A percentile compares a stretch with the other conserved stretches of the same genome.
Conservation (phyloP, 2,329 filamentous ascomycete species). For the Tothia fuscella region DNA sequence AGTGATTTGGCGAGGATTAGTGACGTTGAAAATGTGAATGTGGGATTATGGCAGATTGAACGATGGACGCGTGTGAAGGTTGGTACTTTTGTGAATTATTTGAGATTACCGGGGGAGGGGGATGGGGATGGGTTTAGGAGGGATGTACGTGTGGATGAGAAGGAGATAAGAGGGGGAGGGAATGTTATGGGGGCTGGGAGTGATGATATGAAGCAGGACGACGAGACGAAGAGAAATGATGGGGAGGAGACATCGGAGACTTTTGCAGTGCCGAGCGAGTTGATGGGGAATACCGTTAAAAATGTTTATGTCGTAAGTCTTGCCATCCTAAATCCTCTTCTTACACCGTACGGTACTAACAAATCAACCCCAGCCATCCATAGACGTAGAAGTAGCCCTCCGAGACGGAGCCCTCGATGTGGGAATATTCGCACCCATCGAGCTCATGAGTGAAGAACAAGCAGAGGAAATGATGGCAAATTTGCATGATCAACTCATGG, state of each 20-base stretch:
- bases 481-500: background rate
- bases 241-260: background rate
- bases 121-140: slow-evolving; percentile 12
- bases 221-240: background rate
- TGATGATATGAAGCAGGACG: slow-evolving; percentile 12
- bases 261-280: slow-evolving; percentile 14
- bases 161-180: slow-evolving; percentile 13
- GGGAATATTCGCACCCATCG: slow-evolving; percentile 37
- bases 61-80: slow-evolving; percentile 63
- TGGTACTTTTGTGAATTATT: slow-evolving; percentile 71
- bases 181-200: slow-evolving; percentile 3
- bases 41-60: slow-evolving; percentile 57
- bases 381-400: slow-evolving; percentile 45
- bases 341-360: slow-evolving; percentile 13
- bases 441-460: background rate
- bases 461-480: slow-evolving; percentile 1
- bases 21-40: slow-evolving; percentile 40
- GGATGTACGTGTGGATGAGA: slow-evolving; percentile 2
- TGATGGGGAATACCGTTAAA: slow-evolving; percentile 18
- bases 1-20: slow-evolving; percentile 53
- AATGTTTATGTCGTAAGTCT: slow-evolving; percentile 28
- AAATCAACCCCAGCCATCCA: slow-evolving; percentile 31
- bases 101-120: slow-evolving; percentile 40
- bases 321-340: background rate
- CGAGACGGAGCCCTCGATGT: slow-evolving; percentile 37